These are phyloP conservation scores for Pseudozyma tsukubaensis DNA, from an alignment of 1,284 basidiomycete species.

Conservation along the genomic window DNA sequence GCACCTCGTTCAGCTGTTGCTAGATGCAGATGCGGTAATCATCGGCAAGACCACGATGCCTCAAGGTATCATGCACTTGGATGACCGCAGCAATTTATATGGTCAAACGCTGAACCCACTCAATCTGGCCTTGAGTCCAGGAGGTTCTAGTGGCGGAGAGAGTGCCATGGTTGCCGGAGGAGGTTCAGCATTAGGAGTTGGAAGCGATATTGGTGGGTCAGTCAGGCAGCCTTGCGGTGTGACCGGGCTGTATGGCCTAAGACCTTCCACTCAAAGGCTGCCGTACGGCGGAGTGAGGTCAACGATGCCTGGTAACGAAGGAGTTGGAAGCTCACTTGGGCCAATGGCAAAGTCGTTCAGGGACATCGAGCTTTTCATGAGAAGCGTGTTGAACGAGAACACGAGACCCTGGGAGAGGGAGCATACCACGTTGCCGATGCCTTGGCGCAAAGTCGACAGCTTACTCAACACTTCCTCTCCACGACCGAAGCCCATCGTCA, in stretches of 20 bases:
- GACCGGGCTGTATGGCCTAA: constrained; percentile 42
- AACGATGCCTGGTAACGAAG: constrained; percentile 52
- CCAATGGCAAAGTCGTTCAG: constrained; percentile 33
- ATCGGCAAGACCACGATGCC: constrained; percentile 58
- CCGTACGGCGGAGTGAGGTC: constrained; percentile 34
- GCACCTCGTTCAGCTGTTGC: constrained; percentile 27
- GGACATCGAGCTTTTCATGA: constrained; percentile 52
- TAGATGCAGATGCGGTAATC: constrained; percentile 46
- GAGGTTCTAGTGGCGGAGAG: constrained; percentile 53
- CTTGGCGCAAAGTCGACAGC: constrained; percentile 36
- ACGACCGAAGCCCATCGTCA: constrained; percentile 13
- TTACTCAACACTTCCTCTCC: constrained; percentile 1
- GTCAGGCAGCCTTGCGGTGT: constrained; percentile 50
- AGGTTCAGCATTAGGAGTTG: constrained; percentile 42
- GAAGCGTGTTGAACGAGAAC: constrained; percentile 27
- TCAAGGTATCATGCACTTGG: constrained; percentile 58
- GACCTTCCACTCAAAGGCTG: constrained; percentile 41
- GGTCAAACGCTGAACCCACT: constrained; percentile 56
- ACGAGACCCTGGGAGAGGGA: constrained; percentile 42
- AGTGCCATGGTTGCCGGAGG: constrained; percentile 39
- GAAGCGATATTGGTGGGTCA: constrained; percentile 48
- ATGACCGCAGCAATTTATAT: constrained; percentile 48
- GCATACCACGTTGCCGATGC: constrained; percentile 18
- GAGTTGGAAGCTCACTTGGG: constrained; percentile 34
- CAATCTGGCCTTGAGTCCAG: constrained; percentile 51